Evolutionary conservation across 1,284 basidiomycete species (phyloP), one percentile per base, ranked within the genome.

Genomic region (Ganoderma resinaceum): DNA sequence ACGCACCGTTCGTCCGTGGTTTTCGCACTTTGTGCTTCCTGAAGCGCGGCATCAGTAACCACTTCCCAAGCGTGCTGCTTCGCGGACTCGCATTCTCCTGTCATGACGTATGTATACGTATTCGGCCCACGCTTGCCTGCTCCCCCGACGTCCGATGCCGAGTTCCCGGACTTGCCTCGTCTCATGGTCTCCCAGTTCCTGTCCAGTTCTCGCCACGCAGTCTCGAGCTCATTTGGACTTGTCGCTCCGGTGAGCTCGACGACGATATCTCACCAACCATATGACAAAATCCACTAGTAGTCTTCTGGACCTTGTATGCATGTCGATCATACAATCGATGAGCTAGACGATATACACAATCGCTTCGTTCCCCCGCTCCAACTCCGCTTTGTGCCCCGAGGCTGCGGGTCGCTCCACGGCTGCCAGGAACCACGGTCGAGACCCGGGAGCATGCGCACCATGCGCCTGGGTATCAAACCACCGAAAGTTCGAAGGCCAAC

Each of bases 1-100:
- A 33, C 53, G 16, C 40, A 38, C 57, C 43, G 60, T 61, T 52
- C 64, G 49, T 37, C 64, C 64, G 65, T 60, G 61, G 60, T 52
- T 55, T 57, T 66, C 65, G 65, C 65, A 66, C 49, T 55, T 57
- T 61, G n/a, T 52, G 53, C 65, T 62, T 66, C 65, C 58, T 23
- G 43, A 66, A 66, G 55, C 55, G 55, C 55, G 35, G 35, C 31
- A 35, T 58, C 55, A 58, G 35, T 35, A 33, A 60, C 35, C 58
- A 26, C 23, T 38, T 60, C 38, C n/a, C 38, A 60, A 38, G 38
- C 58, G 14, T 16, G 14, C 35, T 60, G 37, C 58, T 60, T 60
- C 58, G 58, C 58, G 58, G 26, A 26, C n/a, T 60, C 58, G 37
- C 14, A 26, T 40, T 60, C 37, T 37, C 5, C 14, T 29, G 31